Evolutionary conservation across 2,329 filamentous ascomycete genomes (phyloP), one percentile per base, ranked within the genome.

Genomic region (Cordyceps cateniannulata): DNA sequence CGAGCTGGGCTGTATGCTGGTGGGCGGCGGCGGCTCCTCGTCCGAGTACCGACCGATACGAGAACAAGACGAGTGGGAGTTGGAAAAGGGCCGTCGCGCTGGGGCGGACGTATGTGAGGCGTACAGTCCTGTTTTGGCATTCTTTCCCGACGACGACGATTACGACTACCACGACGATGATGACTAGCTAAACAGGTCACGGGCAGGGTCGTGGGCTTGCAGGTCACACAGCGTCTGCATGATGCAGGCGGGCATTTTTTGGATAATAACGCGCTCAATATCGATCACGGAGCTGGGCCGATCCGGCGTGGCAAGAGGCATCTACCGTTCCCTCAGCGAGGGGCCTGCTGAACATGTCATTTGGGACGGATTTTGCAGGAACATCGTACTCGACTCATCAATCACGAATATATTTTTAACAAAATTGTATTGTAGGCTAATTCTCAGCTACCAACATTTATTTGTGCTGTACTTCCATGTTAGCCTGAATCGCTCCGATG

Each of bases 51-150:
- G 35, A 35, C 14, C 45, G 24, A 49, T 50, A n/a, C 32, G 32
- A 35, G 51, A 47, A n/a, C 45, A 40, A 16, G 24, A 45, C 16
- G 50, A 54, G 20, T 10, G 27, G 44, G 44, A 48, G 8, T 25
- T 35, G 24, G 63, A 63, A 45, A 62, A 40, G 59, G 63, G 66
- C 32, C 50, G 48, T 42, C 49, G 48, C 6, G 65, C 65, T 20
- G 22, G 40, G 18, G 58, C 64, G 2, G 7, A 29, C 32, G 61
- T n/a, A 9, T 55, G 7, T 7, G 40, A 64, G 35, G 67, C 65
- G 3, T 45, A 71, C 1, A 73, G 70, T 51, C 71, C 71, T 1
- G 70, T 73, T 24, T 49, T 73, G 32, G 71, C 71, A 12, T 73
- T 73, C 57, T 72, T 72, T 24, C 69, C 70, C 18, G 44, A 40